A percentile compares a stretch with the other conserved stretches of the same genome.
phyloP scores from a whole-genome alignment of 345 rosid genomes.

The Theobroma cacao region DNA sequence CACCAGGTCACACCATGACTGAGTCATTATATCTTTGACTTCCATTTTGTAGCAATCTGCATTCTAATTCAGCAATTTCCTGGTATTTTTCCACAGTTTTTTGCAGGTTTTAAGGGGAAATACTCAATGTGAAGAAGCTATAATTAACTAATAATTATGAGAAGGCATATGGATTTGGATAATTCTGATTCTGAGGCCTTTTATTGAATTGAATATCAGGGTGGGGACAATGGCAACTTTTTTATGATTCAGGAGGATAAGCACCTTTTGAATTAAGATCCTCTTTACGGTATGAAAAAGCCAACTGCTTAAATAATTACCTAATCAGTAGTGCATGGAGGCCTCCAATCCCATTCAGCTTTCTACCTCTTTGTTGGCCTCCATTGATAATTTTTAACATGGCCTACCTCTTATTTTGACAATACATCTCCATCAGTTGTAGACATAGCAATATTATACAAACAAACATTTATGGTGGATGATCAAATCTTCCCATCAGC shows the following conservation, averaged over 20 bases:
- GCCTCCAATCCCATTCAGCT: not conserved
- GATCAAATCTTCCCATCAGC: conserved; percentile 1
- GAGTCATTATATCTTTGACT: not conserved
- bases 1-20: not conserved
- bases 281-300: not conserved
- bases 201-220: no score
- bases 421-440: not conserved
- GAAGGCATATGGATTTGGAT: not conserved
- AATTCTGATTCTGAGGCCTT: not conserved
- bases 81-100: not conserved
- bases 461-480: not conserved
- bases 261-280: not conserved
- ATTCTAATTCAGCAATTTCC: not conserved
- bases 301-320: not conserved
- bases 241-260: not conserved
- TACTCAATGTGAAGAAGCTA: no score
- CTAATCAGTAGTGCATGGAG: not conserved
- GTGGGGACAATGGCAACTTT: not conserved
- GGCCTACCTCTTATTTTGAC: not conserved
- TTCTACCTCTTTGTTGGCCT: not conserved
- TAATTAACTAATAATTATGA: not conserved
- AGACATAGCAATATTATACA: not conserved
- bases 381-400: not conserved
- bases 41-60: not conserved
- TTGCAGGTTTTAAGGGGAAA: not conserved